These are phyloP conservation scores for Prosopis cineraria DNA, from an alignment of 306 rosid species.

Conservation along the genomic window DNA sequence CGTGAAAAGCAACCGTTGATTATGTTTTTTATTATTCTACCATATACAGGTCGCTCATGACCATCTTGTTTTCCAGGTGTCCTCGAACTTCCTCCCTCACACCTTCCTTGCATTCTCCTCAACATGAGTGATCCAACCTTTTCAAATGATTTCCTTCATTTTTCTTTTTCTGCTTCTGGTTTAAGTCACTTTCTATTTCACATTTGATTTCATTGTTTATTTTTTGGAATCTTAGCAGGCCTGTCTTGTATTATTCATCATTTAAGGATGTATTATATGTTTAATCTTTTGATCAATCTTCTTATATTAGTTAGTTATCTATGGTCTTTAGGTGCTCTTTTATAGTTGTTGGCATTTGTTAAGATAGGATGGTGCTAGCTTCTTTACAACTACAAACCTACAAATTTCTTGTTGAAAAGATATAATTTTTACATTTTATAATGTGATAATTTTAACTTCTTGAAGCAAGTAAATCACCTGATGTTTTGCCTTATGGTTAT, in stretches of 20 bases:
- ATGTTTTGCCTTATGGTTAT: slow-evolving; percentile 44
- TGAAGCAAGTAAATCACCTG: slow-evolving; percentile 44
- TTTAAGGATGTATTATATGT: too few relatives aligned
- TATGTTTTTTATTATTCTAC: not conserved
- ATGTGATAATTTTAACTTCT: too few relatives aligned
- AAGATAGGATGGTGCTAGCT: not conserved
- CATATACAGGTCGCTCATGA: not conserved
- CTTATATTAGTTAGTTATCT: not conserved
- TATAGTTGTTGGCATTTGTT: not conserved
- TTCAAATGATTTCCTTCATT: not conserved
- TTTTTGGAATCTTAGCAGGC: not conserved
- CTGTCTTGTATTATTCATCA: not conserved
- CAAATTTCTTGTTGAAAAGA: slow-evolving; percentile 36
- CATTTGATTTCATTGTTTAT: not conserved
- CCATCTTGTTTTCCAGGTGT: slow-evolving; percentile 19
- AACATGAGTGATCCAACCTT: slow-evolving; percentile 16
- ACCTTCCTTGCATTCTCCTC: slow-evolving; percentile 25
- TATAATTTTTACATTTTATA: too few relatives aligned
- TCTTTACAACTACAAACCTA: not conserved
- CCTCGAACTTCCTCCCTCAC: not conserved
- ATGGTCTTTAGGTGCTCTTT: not conserved
- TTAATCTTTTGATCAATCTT: too few relatives aligned
- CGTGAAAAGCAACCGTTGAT: slow-evolving; percentile 24
- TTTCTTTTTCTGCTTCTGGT: not conserved
- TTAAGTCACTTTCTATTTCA: not conserved